Evolutionary conservation across 225 moss, liverwort and hornwort species (phyloP).

Genomic region (Marchantia paleacea): DNA sequence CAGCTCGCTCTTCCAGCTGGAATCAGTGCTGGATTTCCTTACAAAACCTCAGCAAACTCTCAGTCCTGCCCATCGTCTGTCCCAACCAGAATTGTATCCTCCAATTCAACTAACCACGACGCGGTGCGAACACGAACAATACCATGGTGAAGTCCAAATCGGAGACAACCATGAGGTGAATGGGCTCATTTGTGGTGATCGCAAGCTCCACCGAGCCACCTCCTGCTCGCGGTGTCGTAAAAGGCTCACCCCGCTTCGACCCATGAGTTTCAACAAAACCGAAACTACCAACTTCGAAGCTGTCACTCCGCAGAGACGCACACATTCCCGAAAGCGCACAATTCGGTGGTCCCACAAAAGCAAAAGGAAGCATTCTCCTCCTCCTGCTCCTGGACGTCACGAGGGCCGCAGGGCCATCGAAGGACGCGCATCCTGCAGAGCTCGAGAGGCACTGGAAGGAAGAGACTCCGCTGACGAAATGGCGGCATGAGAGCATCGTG

Average conservation of each 20-base stretch:
- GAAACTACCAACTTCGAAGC: background rate
- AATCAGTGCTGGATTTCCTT: background rate
- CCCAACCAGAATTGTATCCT: background rate
- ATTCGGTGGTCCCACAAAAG: background rate
- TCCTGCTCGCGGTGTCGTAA: background rate
- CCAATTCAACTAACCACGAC: background rate
- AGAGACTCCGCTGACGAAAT: background rate
- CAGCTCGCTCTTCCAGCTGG: too few species aligned
- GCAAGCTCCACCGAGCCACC: slow-evolving; percentile 1
- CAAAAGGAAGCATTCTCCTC: too few species aligned
- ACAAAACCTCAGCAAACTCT: background rate
- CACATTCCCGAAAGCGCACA: background rate
- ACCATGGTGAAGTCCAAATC: slow-evolving; percentile 73
- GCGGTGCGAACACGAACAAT: background rate
- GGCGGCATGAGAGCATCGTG: background rate
- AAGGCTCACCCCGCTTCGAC: background rate
- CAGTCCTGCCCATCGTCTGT: background rate
- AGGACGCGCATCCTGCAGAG: background rate
- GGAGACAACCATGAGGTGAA: slow-evolving; percentile 49
- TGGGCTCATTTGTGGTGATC: background rate
- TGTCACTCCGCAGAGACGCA: background rate
- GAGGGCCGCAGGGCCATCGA: background rate
- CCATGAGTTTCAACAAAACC: background rate
- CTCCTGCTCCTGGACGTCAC: too few species aligned
- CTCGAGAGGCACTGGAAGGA: background rate